phyloP scores from a whole-genome alignment of 441 rosid species.

The Populus hybrid region DNA sequence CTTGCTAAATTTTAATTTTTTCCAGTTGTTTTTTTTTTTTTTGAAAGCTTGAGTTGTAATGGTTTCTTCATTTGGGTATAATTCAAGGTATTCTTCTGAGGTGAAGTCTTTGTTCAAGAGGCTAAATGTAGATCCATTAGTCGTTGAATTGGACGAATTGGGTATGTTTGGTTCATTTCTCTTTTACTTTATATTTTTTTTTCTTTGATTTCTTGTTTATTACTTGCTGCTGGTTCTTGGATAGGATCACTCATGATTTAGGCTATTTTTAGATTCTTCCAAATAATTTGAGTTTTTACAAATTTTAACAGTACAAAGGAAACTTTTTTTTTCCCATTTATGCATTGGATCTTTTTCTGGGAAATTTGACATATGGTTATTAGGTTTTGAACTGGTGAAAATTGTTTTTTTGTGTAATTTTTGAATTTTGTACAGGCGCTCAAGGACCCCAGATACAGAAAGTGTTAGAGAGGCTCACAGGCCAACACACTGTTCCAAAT shows the following conservation, averaged over 20 bases:
- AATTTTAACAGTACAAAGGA: neutral
- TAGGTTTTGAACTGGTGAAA: neutral
- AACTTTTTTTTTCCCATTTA: no score
- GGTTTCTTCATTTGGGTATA: neutral
- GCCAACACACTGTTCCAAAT: slow-evolving; percentile 93
- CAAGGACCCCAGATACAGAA: slow-evolving; percentile 92
- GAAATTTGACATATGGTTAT: neutral
- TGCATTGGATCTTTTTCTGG: neutral
- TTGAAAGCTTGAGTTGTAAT: neutral
- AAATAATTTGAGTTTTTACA: neutral
- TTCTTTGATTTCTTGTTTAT: no score
- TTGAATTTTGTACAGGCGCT: slow-evolving; percentile 43
- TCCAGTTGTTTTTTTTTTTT: neutral
- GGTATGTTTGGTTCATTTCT: slow-evolving; percentile 43
- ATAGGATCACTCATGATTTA: neutral
- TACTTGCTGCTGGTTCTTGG: neutral
- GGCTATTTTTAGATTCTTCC: neutral
- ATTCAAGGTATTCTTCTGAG: slow-evolving; percentile 80
- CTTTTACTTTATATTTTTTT: neutral
- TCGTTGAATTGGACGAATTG: slow-evolving; percentile 82
- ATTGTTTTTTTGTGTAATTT: neutral
- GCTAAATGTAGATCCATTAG: slow-evolving; percentile 71
- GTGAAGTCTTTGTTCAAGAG: slow-evolving; percentile 80
- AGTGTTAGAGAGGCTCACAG: slow-evolving; percentile 81
- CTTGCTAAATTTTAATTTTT: neutral